phyloP scores from a whole-genome alignment of 352 stramenopile species.

The Phytophthora agathidicida region DNA sequence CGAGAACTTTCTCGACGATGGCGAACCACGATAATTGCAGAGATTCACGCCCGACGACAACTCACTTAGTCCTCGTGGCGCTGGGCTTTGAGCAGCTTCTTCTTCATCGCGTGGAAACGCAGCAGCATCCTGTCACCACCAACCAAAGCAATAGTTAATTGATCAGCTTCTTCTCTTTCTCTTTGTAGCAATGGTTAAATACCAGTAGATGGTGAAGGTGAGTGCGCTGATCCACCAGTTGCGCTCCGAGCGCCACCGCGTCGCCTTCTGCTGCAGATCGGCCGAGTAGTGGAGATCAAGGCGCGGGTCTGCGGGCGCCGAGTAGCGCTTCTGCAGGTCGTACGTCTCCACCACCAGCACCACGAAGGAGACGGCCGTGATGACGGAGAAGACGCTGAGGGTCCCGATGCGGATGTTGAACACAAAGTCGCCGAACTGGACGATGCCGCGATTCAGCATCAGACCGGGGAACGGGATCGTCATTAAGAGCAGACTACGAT shows the following conservation, averaged over 20 bases:
- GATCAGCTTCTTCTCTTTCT: not conserved
- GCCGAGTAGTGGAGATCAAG: constrained; percentile 68
- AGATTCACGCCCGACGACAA: no score
- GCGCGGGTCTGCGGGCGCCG: constrained; percentile 27
- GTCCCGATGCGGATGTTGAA: constrained; percentile 81
- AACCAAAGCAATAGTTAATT: constrained; percentile 5
- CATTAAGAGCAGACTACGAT: constrained; percentile 67
- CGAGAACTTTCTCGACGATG: no score
- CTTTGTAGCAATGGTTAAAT: not conserved
- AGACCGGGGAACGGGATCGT: constrained; percentile 78
- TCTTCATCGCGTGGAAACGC: constrained; percentile 84
- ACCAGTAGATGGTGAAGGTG: constrained; percentile 89
- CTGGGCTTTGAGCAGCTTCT: constrained; percentile 70
- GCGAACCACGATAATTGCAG: no score
- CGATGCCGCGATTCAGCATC: constrained; percentile 65
- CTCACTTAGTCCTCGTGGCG: constrained; percentile 66
- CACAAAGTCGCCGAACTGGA: constrained; percentile 75
- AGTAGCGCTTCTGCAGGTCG: constrained; percentile 83
- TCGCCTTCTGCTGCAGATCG: constrained; percentile 83
- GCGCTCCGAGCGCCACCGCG: constrained; percentile 74
- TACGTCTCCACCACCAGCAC: constrained; percentile 73
- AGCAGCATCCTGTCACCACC: constrained; percentile 73
- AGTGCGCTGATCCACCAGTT: constrained; percentile 90
- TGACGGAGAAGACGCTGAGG: constrained; percentile 75
- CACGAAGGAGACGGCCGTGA: constrained; percentile 77